Evolutionary conservation across 768 basidiomycete genomes (phyloP).

Genomic region (Tubosaeta sp.): DNA sequence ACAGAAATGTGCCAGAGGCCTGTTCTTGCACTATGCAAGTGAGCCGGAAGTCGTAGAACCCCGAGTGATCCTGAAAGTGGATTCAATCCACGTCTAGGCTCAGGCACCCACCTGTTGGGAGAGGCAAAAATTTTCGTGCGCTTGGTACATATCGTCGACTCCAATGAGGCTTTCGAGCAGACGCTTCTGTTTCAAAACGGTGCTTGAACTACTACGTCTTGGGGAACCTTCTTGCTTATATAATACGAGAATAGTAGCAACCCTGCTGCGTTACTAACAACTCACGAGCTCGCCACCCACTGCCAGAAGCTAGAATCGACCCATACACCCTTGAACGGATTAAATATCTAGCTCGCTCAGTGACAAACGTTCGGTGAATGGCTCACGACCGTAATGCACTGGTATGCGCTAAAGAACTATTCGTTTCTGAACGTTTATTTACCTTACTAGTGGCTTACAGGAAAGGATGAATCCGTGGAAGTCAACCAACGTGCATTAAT

Average conservation of each 20-base stretch:
- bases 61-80: not conserved
- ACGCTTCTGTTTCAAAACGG: too few relatives aligned
- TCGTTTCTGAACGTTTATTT: not conserved
- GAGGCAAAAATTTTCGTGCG: too few relatives aligned
- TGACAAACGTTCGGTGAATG: conserved; percentile 11
- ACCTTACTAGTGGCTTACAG: conserved; percentile 43
- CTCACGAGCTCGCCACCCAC: not conserved
- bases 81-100: too few relatives aligned
- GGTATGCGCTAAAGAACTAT: conserved; percentile 12
- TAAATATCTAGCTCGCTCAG: not conserved
- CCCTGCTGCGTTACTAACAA: not conserved
- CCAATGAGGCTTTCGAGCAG: too few relatives aligned
- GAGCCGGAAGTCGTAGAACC: not conserved
- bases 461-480: conserved; percentile 78
- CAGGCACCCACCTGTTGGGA: too few relatives aligned
- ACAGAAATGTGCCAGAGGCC: not conserved
- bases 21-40: not conserved
- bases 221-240: not conserved
- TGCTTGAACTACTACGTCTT: too few relatives aligned
- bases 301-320: not conserved
- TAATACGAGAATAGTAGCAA: not conserved
- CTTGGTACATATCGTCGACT: too few relatives aligned
- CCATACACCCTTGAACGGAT: not conserved
- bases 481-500: conserved; percentile 96
- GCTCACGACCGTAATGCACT: conserved; percentile 28